Evolutionary conservation across 1,284 basidiomycete species (phyloP).

Genomic region (Megacollybia platyphylla): DNA sequence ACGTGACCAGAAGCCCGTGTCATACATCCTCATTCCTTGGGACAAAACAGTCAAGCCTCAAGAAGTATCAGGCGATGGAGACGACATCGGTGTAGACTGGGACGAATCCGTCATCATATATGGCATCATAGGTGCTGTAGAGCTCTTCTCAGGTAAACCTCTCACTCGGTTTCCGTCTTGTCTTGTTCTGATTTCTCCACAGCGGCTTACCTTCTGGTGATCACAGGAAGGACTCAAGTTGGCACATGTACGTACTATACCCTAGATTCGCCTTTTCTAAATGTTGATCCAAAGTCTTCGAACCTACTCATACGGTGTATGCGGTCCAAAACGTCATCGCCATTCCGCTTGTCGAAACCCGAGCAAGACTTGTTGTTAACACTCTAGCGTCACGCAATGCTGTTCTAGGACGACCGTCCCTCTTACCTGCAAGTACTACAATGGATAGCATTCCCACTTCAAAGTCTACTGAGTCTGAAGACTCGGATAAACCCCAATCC

Average conservation of each 20-base stretch:
- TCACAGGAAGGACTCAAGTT: conserved; percentile 44
- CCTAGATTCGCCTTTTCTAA: conserved; percentile 8
- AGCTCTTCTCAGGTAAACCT: conserved; percentile 53
- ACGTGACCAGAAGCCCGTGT: conserved; percentile 17
- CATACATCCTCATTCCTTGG: conserved; percentile 50
- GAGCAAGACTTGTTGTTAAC: conserved; percentile 38
- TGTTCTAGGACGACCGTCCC: conserved; percentile 28
- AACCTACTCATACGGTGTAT: conserved; percentile 46
- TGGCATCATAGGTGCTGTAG: conserved; percentile 60
- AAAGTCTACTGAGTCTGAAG: conserved; percentile 4
- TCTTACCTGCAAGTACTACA: conserved; percentile 18
- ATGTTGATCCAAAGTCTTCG: conserved; percentile 35
- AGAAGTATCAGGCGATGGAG: conserved; percentile 26
- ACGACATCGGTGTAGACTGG: conserved; percentile 32
- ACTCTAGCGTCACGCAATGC: conserved; percentile 36
- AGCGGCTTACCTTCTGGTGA: conserved; percentile 65
- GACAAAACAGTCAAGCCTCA: conserved; percentile 43
- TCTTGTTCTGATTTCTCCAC: conserved; percentile 3
- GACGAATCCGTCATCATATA: conserved; percentile 44
- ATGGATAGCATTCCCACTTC: conserved; percentile 11
- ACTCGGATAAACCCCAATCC: conserved; percentile 7
- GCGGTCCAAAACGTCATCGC: conserved; percentile 51
- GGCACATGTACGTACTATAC: conserved; percentile 43
- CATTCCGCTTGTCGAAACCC: conserved; percentile 51
- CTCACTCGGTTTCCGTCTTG: not conserved